These are phyloP conservation scores for Cynanchum wilfordii DNA, from an alignment of 257 asterid genomes.

Conservation along the genomic window DNA sequence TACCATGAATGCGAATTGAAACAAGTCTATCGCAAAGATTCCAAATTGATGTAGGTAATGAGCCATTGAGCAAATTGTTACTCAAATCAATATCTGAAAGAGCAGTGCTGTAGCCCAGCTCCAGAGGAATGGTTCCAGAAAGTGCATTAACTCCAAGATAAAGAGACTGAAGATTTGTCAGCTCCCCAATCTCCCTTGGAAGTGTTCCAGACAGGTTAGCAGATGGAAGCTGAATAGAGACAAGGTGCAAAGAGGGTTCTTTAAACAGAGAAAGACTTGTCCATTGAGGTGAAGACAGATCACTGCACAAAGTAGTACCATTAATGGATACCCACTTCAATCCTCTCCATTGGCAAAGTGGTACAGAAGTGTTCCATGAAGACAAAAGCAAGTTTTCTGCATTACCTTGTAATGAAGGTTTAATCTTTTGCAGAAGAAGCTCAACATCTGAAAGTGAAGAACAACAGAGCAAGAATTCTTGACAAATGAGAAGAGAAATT, in stretches of 20 bases:
- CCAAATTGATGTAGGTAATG: conserved; percentile 85
- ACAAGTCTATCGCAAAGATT: conserved; percentile 72
- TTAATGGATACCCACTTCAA: conserved; percentile 73
- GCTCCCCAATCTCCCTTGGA: conserved; percentile 80
- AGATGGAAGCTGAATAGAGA: conserved; percentile 79
- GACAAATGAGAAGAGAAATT: conserved; percentile 10
- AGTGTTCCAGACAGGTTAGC: conserved; percentile 84
- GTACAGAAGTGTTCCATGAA: conserved; percentile 80
- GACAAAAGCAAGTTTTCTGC: conserved; percentile 58
- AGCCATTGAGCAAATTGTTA: conserved; percentile 59
- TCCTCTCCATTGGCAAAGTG: conserved; percentile 93
- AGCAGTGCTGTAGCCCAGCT: conserved; percentile 83
- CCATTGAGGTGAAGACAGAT: conserved; percentile 86
- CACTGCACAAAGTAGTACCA: conserved; percentile 52
- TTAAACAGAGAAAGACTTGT: conserved; percentile 33
- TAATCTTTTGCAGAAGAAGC: conserved; percentile 59
- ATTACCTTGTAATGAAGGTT: conserved; percentile 65
- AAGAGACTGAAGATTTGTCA: conserved; percentile 54
- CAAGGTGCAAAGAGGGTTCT: conserved; percentile 58
- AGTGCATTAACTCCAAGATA: conserved; percentile 68
- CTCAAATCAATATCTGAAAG: conserved; percentile 77
- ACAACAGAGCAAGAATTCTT: conserved; percentile 21
- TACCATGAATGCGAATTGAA: conserved; percentile 69
- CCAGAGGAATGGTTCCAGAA: conserved; percentile 72
- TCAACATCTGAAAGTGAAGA: conserved; percentile 52